Evolutionary conservation across 345 rosid species (phyloP), one percentile per base, ranked within the genome.

Genomic region (Citrus australasica): DNA sequence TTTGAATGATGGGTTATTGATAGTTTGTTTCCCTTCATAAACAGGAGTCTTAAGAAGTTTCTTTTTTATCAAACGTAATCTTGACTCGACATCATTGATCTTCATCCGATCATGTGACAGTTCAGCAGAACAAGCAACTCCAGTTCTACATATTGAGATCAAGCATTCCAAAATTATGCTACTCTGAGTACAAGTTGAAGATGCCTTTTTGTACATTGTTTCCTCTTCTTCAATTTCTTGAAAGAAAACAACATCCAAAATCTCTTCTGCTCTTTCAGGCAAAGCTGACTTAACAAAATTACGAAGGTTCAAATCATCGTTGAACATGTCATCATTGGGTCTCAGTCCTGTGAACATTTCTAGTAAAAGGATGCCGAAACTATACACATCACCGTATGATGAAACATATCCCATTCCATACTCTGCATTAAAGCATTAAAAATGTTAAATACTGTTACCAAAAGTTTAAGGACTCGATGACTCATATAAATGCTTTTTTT

Each of bases 351-450:
- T 78, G 24, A 53, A 72, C 46, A 71, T 70, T 25, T 48, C 83
- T 73, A 71, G 40, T 2, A 61, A 62, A 32, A 33, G 28, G 59
- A 81, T 53, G 10, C 67, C 65, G 21, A 35, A 56, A 80, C 88
- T 83, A 74, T 83, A 79, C n/a, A 83, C 75, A 32, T 85, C 85
- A 37, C 85, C 81, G 33, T 37, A 30, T 33, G 85, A 73, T 19
- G 81, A 80, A 56, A 80, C 78, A 71, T 60, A 35, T 22, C 78
- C 72, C 74, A 79, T 69, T 24, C 85, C 85, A 68, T 77, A 83
- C 48, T 83, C 85, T 83, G 22, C 28, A 10, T 46, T 11, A 42
- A 42, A 11, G 30, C 30, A 28, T 28, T 30, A 30, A 30, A 30
- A 0, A 16, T 51, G 33, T 30, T 4, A 27, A 48, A 16, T 69